These are phyloP conservation scores for Aegilops sharonensis DNA, from an alignment of 176 grass and related monocot species.

Conservation along the genomic window DNA sequence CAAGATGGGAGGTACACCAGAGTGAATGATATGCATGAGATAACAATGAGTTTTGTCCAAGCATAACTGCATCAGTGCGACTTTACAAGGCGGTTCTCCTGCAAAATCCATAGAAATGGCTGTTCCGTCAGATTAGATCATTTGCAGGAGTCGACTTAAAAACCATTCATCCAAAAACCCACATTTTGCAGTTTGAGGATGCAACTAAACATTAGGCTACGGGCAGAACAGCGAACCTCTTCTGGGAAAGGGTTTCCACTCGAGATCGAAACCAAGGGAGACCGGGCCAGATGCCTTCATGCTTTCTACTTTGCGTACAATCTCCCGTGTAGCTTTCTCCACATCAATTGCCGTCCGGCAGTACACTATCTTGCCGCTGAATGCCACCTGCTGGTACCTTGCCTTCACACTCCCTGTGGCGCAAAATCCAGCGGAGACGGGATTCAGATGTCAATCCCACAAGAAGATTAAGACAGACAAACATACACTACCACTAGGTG, in stretches of 20 bases:
- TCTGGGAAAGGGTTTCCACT: constrained; percentile 70
- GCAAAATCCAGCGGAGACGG: neutral
- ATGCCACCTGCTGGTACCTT: constrained; percentile 53
- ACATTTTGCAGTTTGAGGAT: constrained; percentile 4
- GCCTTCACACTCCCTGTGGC: constrained; percentile 35
- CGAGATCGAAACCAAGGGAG: constrained; percentile 86
- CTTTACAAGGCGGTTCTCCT: constrained; percentile 77
- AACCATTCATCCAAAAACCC: neutral
- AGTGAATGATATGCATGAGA: constrained; percentile 81
- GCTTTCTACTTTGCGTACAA: constrained; percentile 47
- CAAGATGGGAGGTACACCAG: constrained; percentile 64
- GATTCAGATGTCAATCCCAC: neutral
- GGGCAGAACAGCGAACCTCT: constrained; percentile 56
- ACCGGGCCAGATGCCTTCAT: constrained; percentile 47
- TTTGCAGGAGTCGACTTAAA: neutral
- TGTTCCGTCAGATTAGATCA: neutral
- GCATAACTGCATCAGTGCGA: constrained; percentile 90
- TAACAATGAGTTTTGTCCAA: constrained; percentile 69
- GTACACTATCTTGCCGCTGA: constrained; percentile 65
- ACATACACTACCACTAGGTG: neutral
- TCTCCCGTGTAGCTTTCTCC: constrained; percentile 59
- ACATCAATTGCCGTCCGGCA: constrained; percentile 59
- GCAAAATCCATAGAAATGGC: constrained; percentile 15
- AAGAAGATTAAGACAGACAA: neutral
- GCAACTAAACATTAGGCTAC: neutral